Percentiles rank a stretch among this genome's conserved stretches.
Conservation (phyloP, 768 basidiomycete genomes). For the Russula compacta region DNA sequence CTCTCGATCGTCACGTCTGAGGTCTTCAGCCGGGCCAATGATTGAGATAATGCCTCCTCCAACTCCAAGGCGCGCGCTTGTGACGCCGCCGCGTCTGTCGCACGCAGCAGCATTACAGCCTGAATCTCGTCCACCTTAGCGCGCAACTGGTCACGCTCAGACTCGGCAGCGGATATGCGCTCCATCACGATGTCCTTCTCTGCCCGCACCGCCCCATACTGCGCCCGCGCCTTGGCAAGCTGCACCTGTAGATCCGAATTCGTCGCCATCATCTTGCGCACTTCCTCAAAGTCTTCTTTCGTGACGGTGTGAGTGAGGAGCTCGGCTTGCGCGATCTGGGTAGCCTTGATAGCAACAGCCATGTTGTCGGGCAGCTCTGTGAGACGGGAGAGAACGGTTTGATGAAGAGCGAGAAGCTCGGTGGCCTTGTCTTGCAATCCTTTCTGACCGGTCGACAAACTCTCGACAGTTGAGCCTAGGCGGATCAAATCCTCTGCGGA, state of each 20-base stretch:
- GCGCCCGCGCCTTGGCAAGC: slow-evolving; percentile 65
- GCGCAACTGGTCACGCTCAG: slow-evolving; percentile 55
- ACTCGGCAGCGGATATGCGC: slow-evolving; percentile 49
- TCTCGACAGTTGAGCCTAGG: slow-evolving; percentile 43
- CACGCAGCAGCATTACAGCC: slow-evolving; percentile 32
- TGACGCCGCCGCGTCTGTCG: slow-evolving; percentile 38
- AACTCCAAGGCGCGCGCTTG: slow-evolving; percentile 49
- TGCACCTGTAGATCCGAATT: slow-evolving; percentile 68
- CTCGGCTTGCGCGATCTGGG: slow-evolving; percentile 57
- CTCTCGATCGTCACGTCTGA: slow-evolving; percentile 60
- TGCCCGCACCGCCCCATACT: slow-evolving; percentile 68
- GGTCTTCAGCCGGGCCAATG: slow-evolving; percentile 59
- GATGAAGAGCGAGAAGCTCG: slow-evolving; percentile 42
- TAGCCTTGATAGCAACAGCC: slow-evolving; percentile 39
- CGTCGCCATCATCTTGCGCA: slow-evolving; percentile 40
- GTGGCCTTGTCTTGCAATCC: slow-evolving; percentile 38
- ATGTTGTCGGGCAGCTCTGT: slow-evolving; percentile 51
- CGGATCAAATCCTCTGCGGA: slow-evolving; percentile 27
- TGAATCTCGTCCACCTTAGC: slow-evolving; percentile 49
- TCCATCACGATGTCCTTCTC: slow-evolving; percentile 71
- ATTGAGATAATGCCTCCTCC: slow-evolving; percentile 65
- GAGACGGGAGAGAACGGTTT: slow-evolving; percentile 45
- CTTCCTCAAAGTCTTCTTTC: slow-evolving; percentile 60
- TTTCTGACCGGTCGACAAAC: slow-evolving; percentile 43
- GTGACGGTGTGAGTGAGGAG: slow-evolving; percentile 48